These are phyloP conservation scores for Phaeotremella fagi DNA, from an alignment of 768 basidiomycete genomes.

Conservation along the genomic window DNA sequence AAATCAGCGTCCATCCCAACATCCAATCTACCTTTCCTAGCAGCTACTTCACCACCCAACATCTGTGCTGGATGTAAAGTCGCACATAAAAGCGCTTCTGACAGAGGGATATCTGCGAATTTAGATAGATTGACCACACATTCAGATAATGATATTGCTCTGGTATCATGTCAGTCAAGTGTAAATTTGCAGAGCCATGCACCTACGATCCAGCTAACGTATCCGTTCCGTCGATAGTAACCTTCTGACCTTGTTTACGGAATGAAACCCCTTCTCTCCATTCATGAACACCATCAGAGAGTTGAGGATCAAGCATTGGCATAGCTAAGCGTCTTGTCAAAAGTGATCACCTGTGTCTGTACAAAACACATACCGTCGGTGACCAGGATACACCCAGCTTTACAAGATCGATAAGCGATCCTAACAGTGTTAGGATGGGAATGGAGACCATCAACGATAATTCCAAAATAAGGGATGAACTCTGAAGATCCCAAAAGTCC, in stretches of 20 bases:
- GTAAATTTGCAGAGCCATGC: too few relatives aligned
- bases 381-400: constrained; percentile 79
- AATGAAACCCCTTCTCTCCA: constrained; percentile 81
- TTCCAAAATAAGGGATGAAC: constrained; percentile 74
- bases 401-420: constrained; percentile 76
- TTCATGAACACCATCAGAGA: constrained; percentile 77
- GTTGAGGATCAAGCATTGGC: constrained; percentile 80
- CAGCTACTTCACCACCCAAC: constrained; percentile 67
- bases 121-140: constrained; percentile 78
- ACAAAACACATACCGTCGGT: too few relatives aligned
- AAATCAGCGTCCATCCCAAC: constrained; percentile 84
- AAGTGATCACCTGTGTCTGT: constrained; percentile 56
- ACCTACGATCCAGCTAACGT: constrained; percentile 81
- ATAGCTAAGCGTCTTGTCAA: constrained; percentile 4
- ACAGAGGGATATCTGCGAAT: constrained; percentile 77
- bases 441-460: constrained; percentile 88
- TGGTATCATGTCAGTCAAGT: too few relatives aligned
- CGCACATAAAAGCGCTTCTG: constrained; percentile 77
- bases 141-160: constrained; percentile 56
- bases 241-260: constrained; percentile 71
- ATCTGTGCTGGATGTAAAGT: constrained; percentile 82
- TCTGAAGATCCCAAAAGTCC: constrained; percentile 62
- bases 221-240: constrained; percentile 77
- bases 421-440: constrained; percentile 84
- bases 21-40: constrained; percentile 69